Conservation (phyloP, 140 eudicot genomes). For the Cichorium intybus region DNA sequence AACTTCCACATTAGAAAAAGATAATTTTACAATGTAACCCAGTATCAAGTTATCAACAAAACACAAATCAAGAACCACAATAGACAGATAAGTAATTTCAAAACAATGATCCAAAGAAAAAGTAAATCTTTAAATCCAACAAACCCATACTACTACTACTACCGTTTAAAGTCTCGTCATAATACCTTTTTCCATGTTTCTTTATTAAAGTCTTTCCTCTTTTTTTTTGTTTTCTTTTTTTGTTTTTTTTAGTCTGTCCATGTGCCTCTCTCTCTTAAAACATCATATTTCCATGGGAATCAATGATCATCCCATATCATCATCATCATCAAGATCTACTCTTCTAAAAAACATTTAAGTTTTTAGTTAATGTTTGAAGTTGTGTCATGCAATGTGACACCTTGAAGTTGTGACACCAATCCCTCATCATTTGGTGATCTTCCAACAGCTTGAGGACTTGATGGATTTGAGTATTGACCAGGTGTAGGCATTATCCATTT, state of each 20-base stretch:
- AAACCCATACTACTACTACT: constrained; percentile 33
- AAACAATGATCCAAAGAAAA: constrained; percentile 23
- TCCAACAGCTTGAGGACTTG: constrained; percentile 52
- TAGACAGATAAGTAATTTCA: constrained; percentile 19
- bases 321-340: constrained; percentile 37
- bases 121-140: constrained; percentile 30
- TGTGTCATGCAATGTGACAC: constrained; percentile 45
- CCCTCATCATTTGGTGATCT: constrained; percentile 28
- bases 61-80: constrained; percentile 24
- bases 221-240: constrained; percentile 10
- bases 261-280: constrained; percentile 34
- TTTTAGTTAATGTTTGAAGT: constrained; percentile 11
- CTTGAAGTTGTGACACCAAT: constrained; percentile 43
- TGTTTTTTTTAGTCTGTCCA: constrained; percentile 36
- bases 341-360: constrained; percentile 30
- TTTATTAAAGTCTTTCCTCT: constrained; percentile 14
- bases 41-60: constrained; percentile 20
- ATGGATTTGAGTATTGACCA: constrained; percentile 32
- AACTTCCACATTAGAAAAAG: too few species aligned
- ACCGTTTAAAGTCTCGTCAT: too few species aligned
- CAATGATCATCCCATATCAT: constrained; percentile 37
- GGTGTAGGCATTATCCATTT: constrained; percentile 71
- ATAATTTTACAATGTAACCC: too few species aligned
- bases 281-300: constrained; percentile 44
- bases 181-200: constrained; percentile 28